Base-by-base conservation (phyloP, 495 filamentous ascomycete genomes). In the Neurospora africana region DNA sequence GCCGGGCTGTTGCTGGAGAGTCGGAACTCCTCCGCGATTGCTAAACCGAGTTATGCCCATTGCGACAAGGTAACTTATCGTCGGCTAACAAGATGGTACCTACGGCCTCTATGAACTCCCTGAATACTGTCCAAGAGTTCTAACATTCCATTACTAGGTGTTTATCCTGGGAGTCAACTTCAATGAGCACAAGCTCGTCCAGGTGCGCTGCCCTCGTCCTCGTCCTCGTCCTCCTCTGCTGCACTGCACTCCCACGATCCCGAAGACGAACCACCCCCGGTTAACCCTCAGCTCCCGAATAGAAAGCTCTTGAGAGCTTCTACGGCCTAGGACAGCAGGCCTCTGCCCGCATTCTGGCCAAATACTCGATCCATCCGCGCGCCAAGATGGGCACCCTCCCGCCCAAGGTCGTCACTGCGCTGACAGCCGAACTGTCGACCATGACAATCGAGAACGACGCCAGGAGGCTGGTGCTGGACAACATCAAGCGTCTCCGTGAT, bases 371-470 rank as follows among this genome's bases (percentile, higher is more conserved):
- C 81, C 92, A 97, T 82, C 89, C 91, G 27, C 89, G 85, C 58
- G 92, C 93, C 72, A 89, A 88, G 78, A 84, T 98, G 70, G 89
- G 91, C 78, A 84, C 86, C 4, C 83, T 99, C 11, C 83, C 85
- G 69, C 87, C 87, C 72, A 89, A 91, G 78, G 91, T 91, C 72
- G 83, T 96, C 72, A 87, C 90, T 23, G 90, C 92, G 68, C 85
- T 99, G 70, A 92, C 88, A n/a, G 89, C 89, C 53, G 92, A 94
- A 76, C 85, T 99, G 44, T 92, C 94, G 8, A 90, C 89, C 13
- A 94, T 99, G 94, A 96, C 90, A 53, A 93, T 97, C 73, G 96
- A 98, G 80, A 97, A 92, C 76, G 94, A 99, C 75, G 84, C 97
- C 72, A 84, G 89, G 78, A 85, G 90, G 79, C 84, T 92, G 69